Conservation (phyloP, 495 filamentous ascomycete species). For the Copromyces sp. region DNA sequence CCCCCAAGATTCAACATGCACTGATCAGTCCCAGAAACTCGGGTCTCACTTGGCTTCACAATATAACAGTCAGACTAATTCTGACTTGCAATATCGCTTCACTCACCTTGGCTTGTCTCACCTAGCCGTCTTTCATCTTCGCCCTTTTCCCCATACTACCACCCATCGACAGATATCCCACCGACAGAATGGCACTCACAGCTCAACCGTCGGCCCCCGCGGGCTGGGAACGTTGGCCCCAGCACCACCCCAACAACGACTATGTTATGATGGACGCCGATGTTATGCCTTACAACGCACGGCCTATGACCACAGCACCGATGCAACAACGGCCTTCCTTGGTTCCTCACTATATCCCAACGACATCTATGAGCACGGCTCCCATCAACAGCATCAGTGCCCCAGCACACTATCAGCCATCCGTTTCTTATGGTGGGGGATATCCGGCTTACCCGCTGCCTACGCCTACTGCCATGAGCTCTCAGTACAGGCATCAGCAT, state of each 20-base stretch:
- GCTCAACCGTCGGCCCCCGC: constrained; percentile 20
- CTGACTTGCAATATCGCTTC: background rate
- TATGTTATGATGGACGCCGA: constrained; percentile 29
- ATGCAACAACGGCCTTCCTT: constrained; percentile 19
- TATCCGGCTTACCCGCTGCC: constrained; percentile 28
- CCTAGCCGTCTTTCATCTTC: background rate
- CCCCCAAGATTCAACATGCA: constrained; percentile 6
- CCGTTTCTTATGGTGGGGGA: constrained; percentile 17
- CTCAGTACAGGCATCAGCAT: constrained; percentile 27
- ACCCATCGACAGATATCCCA: background rate
- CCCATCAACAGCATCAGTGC: constrained; percentile 26
- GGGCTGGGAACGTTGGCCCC: constrained; percentile 34
- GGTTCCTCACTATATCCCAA: constrained; percentile 25
- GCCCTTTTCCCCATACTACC: background rate
- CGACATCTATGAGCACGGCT: constrained; percentile 22
- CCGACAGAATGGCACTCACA: constrained; percentile 30
- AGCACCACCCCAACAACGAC: constrained; percentile 22
- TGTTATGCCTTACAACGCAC: constrained; percentile 27
- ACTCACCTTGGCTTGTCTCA: background rate
- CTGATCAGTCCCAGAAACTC: constrained; percentile 3
- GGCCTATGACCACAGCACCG: constrained; percentile 15
- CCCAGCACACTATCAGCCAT: constrained; percentile 22
- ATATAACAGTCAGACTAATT: constrained; percentile 1
- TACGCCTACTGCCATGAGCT: constrained; percentile 7
- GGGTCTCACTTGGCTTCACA: background rate